These are phyloP conservation scores for Punica granatum DNA, from an alignment of 345 rosid species.

Conservation along the genomic window DNA sequence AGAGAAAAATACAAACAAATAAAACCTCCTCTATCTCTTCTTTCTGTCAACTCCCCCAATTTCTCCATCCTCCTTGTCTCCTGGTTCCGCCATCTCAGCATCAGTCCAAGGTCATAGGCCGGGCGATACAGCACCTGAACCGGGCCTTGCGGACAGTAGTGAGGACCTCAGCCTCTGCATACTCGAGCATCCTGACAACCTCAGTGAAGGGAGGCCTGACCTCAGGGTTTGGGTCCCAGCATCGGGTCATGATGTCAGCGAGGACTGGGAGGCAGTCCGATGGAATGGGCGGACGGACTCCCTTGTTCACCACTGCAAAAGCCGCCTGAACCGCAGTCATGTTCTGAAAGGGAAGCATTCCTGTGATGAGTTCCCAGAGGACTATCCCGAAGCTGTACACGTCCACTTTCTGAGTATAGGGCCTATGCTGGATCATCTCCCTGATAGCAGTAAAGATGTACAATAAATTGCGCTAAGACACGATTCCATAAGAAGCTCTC, in stretches of 20 bases:
- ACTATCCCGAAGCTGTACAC: constrained; percentile 46
- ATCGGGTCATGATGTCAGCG: constrained; percentile 29
- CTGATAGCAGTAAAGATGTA: constrained; percentile 7
- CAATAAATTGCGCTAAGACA: background rate
- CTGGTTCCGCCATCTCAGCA: background rate
- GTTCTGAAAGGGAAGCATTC: constrained; percentile 33
- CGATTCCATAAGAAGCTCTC: background rate
- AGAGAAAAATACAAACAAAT: background rate
- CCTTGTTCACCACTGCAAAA: constrained; percentile 38
- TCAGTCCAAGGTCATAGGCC: constrained; percentile 34
- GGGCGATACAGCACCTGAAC: constrained; percentile 37
- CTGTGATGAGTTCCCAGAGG: constrained; percentile 40
- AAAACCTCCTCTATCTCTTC: background rate
- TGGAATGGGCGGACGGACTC: constrained; percentile 28
- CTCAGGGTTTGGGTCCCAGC: constrained; percentile 39
- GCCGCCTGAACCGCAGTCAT: constrained; percentile 46
- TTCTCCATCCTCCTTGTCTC: background rate
- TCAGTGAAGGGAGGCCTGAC: constrained; percentile 31
- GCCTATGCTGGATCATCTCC: constrained; percentile 41
- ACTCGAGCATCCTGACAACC: constrained; percentile 29
- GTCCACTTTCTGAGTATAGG: constrained; percentile 39
- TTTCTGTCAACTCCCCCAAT: background rate
- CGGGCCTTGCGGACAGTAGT: constrained; percentile 38
- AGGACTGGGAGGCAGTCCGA: constrained; percentile 29
- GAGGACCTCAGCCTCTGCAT: constrained; percentile 28